These are phyloP conservation scores for Microdochium bolleyi DNA, from an alignment of 2,329 filamentous ascomycete species.

Conservation along the genomic window DNA sequence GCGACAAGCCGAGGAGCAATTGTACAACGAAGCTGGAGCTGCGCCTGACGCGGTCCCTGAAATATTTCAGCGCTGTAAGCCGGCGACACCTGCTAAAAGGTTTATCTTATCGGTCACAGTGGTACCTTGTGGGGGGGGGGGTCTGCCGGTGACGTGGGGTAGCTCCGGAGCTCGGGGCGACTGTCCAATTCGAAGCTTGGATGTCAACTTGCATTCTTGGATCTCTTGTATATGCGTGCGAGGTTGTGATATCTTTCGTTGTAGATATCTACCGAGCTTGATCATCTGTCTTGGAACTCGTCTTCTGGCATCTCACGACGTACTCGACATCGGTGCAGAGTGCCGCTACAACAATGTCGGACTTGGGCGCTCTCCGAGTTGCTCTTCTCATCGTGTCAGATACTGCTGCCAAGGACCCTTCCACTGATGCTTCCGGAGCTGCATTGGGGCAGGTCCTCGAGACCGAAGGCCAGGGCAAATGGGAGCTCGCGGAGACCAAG, in stretches of 20 bases:
- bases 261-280: too few relatives aligned
- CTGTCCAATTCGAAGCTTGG: too few relatives aligned
- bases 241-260: too few relatives aligned
- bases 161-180: not conserved
- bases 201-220: too few relatives aligned
- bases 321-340: too few relatives aligned
- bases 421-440: constrained; percentile 66
- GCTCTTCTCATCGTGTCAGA: constrained; percentile 86
- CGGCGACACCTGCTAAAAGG: not conserved
- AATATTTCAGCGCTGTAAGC: not conserved
- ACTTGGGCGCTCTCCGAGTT: constrained; percentile 42
- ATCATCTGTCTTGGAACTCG: too few relatives aligned
- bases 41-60: not conserved
- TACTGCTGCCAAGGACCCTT: constrained; percentile 72
- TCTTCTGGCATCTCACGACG: too few relatives aligned
- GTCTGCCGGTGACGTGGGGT: not conserved
- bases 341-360: not conserved
- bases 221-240: too few relatives aligned
- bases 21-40: not conserved
- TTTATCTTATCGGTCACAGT: not conserved
- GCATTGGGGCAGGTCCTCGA: constrained; percentile 63
- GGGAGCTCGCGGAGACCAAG: constrained; percentile 58
- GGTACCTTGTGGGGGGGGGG: not conserved
- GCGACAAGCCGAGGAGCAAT: too few relatives aligned
- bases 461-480: constrained; percentile 58